Base-by-base conservation (phyloP, 805 yeast genomes). In the Metschnikowia colocasiae region DNA sequence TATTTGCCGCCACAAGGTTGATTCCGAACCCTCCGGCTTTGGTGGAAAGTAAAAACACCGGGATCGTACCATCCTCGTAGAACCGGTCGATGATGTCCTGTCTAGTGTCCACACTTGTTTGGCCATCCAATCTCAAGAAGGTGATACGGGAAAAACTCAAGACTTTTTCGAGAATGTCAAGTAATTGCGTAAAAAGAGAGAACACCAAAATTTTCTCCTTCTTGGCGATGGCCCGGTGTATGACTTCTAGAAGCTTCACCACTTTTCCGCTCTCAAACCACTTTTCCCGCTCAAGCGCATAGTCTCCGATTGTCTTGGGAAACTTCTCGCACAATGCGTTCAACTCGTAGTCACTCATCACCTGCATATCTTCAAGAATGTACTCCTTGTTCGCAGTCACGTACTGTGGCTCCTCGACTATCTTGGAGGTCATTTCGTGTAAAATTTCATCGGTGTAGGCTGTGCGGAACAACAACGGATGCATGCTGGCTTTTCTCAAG, bases 21-120 rank as follows among this genome's bases (percentile, higher is more conserved):
- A 94, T 94, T 48, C 99, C 99, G 68, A 94, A 94, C 1, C 99
- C 99, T 62, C 99, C 99, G 0, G 99, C 98, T 62, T 88, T 89
- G 3, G 99, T 94, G 9, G 97, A 88, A 37, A 94, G 71, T 42
- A 94, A 72, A 59, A 94, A 92, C 3, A 94, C 85, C 0, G 95
- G 92, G 53, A 94, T 87, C 4, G 81, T 74, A 0, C 79, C 78
- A 51, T 90, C 95, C 29, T 87, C 90, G 59, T 89, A 85, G 61
- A 87, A 94, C 56, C 80, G 81, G 68, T 94, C 99, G 56, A 94
- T 92, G 55, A 92, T 70, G 48, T 86, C 88, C 65, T 94, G 99
- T 61, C 99, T 80, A 23, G 87, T 83, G 52, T 94, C 97, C 46
- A 94, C 99, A 12, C 91, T 76, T 0, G 99, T 94, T 49, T 78